Base-by-base conservation (phyloP, 2,329 filamentous ascomycete genomes). In the Trichoderma sp. region DNA sequence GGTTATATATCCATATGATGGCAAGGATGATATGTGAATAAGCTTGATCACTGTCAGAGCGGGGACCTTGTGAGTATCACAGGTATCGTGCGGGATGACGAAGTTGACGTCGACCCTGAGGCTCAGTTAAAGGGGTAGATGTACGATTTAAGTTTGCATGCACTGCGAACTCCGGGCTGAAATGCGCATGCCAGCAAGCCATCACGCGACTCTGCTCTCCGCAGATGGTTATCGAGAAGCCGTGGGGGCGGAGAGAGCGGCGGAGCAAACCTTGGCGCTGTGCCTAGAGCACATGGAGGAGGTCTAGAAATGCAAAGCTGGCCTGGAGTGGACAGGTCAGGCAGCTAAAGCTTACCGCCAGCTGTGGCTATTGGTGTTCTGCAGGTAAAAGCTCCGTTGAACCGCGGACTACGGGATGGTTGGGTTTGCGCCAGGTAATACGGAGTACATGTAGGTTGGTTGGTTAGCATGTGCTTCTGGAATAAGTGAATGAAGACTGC, bases 191-290 rank as follows among this genome's bases (percentile, higher is more conserved):
- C 64, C 51, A 34, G 24, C 24, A 24, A 67, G 34, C 18, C 32
- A 36, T 57, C 64, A 67, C 64, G 64, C 64, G 64, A 67, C 64
- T 67, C 30, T 21, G 28, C 63, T 57, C 64, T 67, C 64, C 64
- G 51, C 51, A 58, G 64, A 58, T 21, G 61, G 26, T 43, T 43
- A 64, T 64, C 61, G 61, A 30, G 51, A 57, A 57, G 15, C 34
- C 32, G 53, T 57, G 51, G 64, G 64, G 64, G 64, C 64, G 64
- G 64, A 53, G 64, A 43, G 64, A 28, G 53, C 32, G 64, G 64
- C 64, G 64, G 64, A 67, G 64, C 32, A 67, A 67, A 39, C 53
- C 64, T 67, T 67, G 64, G 64, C 64, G 53, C 53, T 57, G 18
- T 57, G 7, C 51, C 51, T 67, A 58, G 51, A 67, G 68, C 68